Base-by-base conservation (phyloP, 1,139 yeast species). In the Eremothecium gossypii region DNA sequence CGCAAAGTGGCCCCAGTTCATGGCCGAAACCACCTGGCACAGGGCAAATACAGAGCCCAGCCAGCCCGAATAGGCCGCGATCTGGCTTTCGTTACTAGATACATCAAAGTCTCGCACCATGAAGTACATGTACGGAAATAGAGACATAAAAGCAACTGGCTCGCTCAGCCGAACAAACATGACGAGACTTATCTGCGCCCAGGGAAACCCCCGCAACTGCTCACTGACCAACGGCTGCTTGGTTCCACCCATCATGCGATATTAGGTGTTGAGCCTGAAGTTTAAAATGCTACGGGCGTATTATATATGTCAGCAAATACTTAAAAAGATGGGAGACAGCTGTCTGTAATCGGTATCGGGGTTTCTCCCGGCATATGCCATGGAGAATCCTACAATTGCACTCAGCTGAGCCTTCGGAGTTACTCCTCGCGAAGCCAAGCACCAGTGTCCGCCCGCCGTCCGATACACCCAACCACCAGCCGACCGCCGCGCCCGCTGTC, bases 51-150 rank as follows among this genome's bases (percentile, higher is more conserved):
- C 11, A 29, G 31, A 29, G 13, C 13, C 31, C 3, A 29, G 13
- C 11, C 13, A 29, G 3, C 31, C 31, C 3, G 31, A n/a, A 12
- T 29, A 29, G 13, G 11, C 6, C 3, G 31, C 13, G 6, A 29
- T 71, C 28, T 74, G 73, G 8, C 73, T 69, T 44, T 76, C 74
- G 14, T 70, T 69, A 28, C 69, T 67, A 2, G 76, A 71, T 27
- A 76, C 65, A 5, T 73, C 70, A 50, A 77, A 76, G 47, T 74
- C 77, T 52, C 75, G 61, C 29, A 79, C 76, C 79, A 78, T 75
- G 58, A 76, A 78, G 56, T 74, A 78, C 23, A 78, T 70, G 54
- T 78, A 79, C 2, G 84, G 83, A 57, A 78, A 77, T 29, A 76
- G 55, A 2, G 82, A 76, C 2, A 83, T 75, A 62, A 77, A 77